These are phyloP conservation scores for Kodamaea sp. DNA, from an alignment of 1,139 yeast genomes.

Conservation along the genomic window DNA sequence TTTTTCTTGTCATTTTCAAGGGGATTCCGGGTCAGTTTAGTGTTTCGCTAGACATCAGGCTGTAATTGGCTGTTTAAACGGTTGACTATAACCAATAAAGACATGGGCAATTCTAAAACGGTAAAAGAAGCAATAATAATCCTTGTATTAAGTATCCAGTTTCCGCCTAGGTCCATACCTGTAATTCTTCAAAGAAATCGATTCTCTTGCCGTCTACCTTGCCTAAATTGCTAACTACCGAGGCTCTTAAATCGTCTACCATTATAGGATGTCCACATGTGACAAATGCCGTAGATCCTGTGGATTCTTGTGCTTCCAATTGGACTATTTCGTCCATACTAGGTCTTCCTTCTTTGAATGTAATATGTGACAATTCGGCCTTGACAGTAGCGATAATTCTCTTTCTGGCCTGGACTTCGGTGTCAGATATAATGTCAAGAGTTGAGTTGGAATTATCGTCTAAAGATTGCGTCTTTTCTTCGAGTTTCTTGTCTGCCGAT, in stretches of 20 bases:
- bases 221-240: constrained; percentile 11
- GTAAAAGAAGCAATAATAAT: no score
- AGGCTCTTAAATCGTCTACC: constrained; percentile 41
- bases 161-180: constrained; percentile 38
- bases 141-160: no score
- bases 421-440: no score
- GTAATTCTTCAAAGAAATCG: constrained; percentile 41
- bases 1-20: no score
- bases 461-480: neutral
- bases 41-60: no score
- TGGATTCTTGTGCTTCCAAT: constrained; percentile 23
- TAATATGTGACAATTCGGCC: constrained; percentile 22
- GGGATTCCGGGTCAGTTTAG: no score
- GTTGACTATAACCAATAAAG: no score
- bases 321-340: constrained; percentile 24
- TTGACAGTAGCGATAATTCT: constrained; percentile 14
- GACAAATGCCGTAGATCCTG: constrained; percentile 40
- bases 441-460: neutral
- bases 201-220: constrained; percentile 24
- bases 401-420: no score
- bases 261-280: constrained; percentile 51
- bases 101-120: no score
- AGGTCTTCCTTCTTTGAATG: constrained; percentile 35
- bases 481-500: neutral
- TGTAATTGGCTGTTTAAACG: no score